Conservation (phyloP, 306 rosid species). For the Glycyrrhiza uralensis region DNA sequence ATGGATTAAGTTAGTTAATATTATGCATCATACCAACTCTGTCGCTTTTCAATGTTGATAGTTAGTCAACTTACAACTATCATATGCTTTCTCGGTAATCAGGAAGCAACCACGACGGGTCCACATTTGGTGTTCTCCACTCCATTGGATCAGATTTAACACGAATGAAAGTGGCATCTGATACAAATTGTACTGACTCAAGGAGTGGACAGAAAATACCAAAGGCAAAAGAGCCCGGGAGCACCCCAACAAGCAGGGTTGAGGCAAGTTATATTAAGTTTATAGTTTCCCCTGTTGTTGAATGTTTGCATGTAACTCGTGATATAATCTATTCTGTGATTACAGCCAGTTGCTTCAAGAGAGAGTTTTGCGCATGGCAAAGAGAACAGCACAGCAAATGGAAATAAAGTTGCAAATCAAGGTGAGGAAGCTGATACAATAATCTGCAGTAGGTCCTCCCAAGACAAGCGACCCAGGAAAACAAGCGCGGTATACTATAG, state of each 20-base stretch:
- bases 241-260: slow-evolving; percentile 75
- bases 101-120: slow-evolving; percentile 58
- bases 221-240: slow-evolving; percentile 52
- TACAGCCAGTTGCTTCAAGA: slow-evolving; percentile 80
- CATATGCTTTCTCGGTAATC: slow-evolving; percentile 26
- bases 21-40: not conserved
- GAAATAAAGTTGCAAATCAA: slow-evolving; percentile 41
- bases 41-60: not conserved
- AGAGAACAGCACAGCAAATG: slow-evolving; percentile 47
- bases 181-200: slow-evolving; percentile 39
- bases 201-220: slow-evolving; percentile 50
- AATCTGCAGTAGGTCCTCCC: slow-evolving; percentile 51
- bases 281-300: not conserved
- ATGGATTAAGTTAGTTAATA: slow-evolving; percentile 4
- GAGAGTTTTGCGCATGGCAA: slow-evolving; percentile 70
- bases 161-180: slow-evolving; percentile 75
- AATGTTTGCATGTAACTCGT: not conserved
- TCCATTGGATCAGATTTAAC: slow-evolving; percentile 94
- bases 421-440: slow-evolving; percentile 53
- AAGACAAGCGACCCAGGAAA: slow-evolving; percentile 76
- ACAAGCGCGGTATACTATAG: slow-evolving; percentile 69
- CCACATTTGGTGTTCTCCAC: slow-evolving; percentile 83
- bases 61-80: not conserved
- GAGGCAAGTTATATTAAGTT: slow-evolving; percentile 40
- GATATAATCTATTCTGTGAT: not conserved